Conservation (phyloP, 163 green algal genomes). For the Volvox carteri region DNA sequence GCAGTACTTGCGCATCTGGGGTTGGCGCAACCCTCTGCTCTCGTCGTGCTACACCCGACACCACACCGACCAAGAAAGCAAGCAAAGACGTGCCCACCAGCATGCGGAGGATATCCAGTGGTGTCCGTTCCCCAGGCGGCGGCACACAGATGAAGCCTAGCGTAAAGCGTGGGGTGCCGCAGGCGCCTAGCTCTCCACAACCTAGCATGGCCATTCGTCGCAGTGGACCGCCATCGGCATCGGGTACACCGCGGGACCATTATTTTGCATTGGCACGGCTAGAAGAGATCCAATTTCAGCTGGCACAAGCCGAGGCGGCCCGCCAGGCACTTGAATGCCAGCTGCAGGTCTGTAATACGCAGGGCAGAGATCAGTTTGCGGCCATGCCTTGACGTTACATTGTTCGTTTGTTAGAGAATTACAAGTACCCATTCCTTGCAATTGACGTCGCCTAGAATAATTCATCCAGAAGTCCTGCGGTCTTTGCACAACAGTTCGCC, state of each 20-base stretch:
- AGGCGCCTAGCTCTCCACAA: not conserved
- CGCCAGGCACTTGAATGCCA: not conserved
- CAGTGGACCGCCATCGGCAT: not conserved
- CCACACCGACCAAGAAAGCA: not conserved
- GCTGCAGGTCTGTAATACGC: conserved; percentile 37
- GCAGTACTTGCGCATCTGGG: not conserved
- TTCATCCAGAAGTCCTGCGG: too few species aligned
- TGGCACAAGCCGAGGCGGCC: conserved; percentile 11
- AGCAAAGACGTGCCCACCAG: not conserved
- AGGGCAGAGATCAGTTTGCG: too few species aligned
- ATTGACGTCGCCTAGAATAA: too few species aligned
- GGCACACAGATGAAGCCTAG: not conserved
- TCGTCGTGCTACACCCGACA: not conserved
- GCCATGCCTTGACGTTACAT: too few species aligned
- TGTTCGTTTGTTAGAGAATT: too few species aligned
- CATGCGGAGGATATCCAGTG: not conserved
- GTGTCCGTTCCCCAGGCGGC: not conserved
- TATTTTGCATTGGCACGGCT: conserved; percentile 30
- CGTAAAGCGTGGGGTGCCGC: not conserved
- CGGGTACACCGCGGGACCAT: conserved; percentile 24
- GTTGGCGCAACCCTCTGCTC: not conserved
- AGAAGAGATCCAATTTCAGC: conserved; percentile 39
- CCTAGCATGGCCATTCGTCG: not conserved
- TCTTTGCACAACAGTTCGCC: too few species aligned
- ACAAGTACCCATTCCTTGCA: too few species aligned